Conservation (phyloP, 164 flowering plant species). For the Sextonia rubra region DNA sequence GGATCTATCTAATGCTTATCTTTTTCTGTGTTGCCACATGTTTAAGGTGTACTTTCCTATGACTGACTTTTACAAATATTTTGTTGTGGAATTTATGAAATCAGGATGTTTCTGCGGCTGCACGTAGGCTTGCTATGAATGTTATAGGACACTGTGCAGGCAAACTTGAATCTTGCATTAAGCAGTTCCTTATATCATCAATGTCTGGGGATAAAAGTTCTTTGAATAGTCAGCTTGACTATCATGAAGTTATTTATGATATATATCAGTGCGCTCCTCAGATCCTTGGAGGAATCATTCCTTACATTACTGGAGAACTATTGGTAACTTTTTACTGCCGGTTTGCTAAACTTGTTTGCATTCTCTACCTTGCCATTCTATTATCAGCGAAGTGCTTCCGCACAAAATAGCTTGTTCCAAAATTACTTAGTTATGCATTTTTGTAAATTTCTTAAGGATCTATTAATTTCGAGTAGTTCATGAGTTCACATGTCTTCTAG, state of each 20-base stretch:
- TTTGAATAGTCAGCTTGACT: slow-evolving; percentile 43
- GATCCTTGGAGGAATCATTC: slow-evolving; percentile 65
- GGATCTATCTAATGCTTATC: not conserved
- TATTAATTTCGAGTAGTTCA: not conserved
- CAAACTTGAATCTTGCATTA: slow-evolving; percentile 81
- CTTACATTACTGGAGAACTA: slow-evolving; percentile 83
- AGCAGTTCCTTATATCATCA: slow-evolving; percentile 81
- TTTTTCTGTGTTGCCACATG: slow-evolving; percentile 4
- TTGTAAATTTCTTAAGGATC: not conserved
- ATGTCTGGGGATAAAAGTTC: slow-evolving; percentile 69
- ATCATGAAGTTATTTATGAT: slow-evolving; percentile 85
- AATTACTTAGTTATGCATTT: not conserved
- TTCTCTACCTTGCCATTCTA: not conserved
- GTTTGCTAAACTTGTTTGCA: not conserved
- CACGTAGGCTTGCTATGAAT: slow-evolving; percentile 86
- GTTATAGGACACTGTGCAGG: slow-evolving; percentile 74
- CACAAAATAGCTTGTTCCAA: not conserved
- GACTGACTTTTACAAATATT: slow-evolving; percentile 11
- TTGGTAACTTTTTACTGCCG: slow-evolving; percentile 49
- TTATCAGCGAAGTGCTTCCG: not conserved
- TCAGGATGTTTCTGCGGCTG: slow-evolving; percentile 65
- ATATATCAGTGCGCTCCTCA: slow-evolving; percentile 89
- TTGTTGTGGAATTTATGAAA: slow-evolving; percentile 23
- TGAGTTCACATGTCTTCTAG: not conserved
- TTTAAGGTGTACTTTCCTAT: slow-evolving; percentile 10